phyloP scores from a whole-genome alignment of 306 rosid species.

The Pterocarpus santalinus region DNA sequence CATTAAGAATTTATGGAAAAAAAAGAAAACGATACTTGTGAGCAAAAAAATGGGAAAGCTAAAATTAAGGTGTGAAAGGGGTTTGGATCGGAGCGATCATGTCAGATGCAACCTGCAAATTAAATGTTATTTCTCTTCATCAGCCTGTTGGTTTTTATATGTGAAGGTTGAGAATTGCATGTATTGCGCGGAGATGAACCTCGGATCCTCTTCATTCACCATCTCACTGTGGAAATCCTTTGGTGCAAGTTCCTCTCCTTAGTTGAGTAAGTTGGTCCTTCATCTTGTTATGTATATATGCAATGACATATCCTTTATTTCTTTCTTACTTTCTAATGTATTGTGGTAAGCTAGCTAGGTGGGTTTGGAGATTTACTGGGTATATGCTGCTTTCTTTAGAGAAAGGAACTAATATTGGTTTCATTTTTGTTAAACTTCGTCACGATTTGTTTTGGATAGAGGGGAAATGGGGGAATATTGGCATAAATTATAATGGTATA shows the following conservation, averaged over 20 bases:
- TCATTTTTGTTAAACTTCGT: slow-evolving; percentile 42
- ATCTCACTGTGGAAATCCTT: neutral
- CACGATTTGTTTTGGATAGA: slow-evolving; percentile 30
- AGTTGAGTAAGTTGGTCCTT: slow-evolving; percentile 54
- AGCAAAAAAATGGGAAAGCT: slow-evolving; percentile 37
- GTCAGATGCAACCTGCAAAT: slow-evolving; percentile 87
- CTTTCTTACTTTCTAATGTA: slow-evolving; percentile 34
- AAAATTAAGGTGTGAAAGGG: slow-evolving; percentile 49
- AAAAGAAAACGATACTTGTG: slow-evolving; percentile 17
- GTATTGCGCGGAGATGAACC: slow-evolving; percentile 93
- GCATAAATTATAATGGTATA: slow-evolving; percentile 53
- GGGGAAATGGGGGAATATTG: slow-evolving; percentile 47
- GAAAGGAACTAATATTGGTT: slow-evolving; percentile 54
- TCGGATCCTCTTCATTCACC: slow-evolving; percentile 78
- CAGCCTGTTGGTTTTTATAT: slow-evolving; percentile 57
- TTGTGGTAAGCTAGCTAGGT: slow-evolving; percentile 42
- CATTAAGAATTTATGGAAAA: slow-evolving; percentile 27
- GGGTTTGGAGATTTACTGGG: slow-evolving; percentile 51
- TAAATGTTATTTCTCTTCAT: slow-evolving; percentile 42
- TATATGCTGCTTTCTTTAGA: slow-evolving; percentile 51
- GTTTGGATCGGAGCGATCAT: slow-evolving; percentile 94
- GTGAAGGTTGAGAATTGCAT: slow-evolving; percentile 59
- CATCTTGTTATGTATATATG: slow-evolving; percentile 51
- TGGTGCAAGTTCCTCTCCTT: slow-evolving; percentile 27
- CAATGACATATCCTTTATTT: slow-evolving; percentile 30